A percentile compares a stretch with the other conserved stretches of the same genome.
Conservation (phyloP, 805 yeast species). For the Metschnikowia aberdeeniae region DNA sequence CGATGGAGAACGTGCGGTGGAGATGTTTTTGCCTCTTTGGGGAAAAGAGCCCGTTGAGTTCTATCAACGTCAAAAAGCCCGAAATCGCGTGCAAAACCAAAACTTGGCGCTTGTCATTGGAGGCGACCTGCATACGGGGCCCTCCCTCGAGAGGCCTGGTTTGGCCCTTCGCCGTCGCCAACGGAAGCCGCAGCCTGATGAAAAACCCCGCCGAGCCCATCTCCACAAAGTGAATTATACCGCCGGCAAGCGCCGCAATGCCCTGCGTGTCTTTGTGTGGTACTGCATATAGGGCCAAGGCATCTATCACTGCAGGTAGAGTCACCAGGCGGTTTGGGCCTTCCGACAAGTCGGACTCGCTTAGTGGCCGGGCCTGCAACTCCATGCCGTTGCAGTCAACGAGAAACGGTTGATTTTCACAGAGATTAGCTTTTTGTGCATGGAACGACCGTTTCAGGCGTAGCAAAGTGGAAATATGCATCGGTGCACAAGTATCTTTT, state of each 20-base stretch:
- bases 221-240: neutral
- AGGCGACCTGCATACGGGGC: neutral
- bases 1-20: constrained; percentile 11
- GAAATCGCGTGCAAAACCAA: constrained; percentile 6
- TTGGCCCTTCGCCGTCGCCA: neutral
- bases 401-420: neutral
- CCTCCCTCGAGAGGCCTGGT: neutral
- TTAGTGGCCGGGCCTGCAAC: neutral
- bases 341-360: neutral
- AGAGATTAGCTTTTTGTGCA: neutral
- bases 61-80: constrained; percentile 10
- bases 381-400: neutral
- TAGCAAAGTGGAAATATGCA: neutral
- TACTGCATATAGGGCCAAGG: neutral
- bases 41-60: constrained; percentile 1
- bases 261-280: neutral
- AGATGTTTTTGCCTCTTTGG: neutral
- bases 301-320: neutral
- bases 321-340: neutral
- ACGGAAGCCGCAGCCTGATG: neutral
- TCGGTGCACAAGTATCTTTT: neutral
- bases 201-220: neutral
- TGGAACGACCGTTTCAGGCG: neutral
- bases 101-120: neutral
- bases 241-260: neutral